A percentile compares a stretch with the other conserved stretches of the same genome.
These are phyloP conservation scores for Sporothrix pseudoabietina DNA, from an alignment of 2,329 filamentous ascomycete species.

Conservation along the genomic window DNA sequence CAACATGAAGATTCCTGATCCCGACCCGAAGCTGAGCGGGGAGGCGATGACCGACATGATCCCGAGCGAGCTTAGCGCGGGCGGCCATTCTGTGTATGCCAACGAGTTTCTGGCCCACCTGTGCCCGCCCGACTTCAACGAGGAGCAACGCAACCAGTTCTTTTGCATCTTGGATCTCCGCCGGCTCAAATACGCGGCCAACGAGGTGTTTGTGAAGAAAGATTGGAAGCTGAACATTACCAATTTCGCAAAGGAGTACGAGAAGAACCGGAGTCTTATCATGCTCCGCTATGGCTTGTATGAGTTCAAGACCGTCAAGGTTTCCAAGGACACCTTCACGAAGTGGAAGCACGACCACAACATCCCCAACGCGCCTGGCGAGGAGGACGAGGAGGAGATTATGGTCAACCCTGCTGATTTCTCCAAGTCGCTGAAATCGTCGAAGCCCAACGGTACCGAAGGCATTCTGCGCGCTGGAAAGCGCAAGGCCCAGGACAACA, in stretches of 20 bases:
- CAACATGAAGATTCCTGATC: constrained; percentile 60
- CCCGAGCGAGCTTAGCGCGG: constrained; percentile 52
- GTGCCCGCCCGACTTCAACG: constrained; percentile 59
- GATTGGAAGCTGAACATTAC: constrained; percentile 65
- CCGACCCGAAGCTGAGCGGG: constrained; percentile 58
- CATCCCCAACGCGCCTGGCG: constrained; percentile 54
- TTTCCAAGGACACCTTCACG: constrained; percentile 59
- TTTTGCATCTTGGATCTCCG: constrained; percentile 65
- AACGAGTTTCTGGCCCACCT: constrained; percentile 61
- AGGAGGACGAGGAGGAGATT: constrained; percentile 38
- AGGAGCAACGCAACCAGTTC: constrained; percentile 62
- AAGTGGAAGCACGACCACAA: constrained; percentile 61
- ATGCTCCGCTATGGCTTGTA: constrained; percentile 64
- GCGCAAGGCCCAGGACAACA: constrained; percentile 60
- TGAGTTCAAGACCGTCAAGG: constrained; percentile 64
- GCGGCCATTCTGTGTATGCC: constrained; percentile 59
- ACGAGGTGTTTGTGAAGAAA: constrained; percentile 62
- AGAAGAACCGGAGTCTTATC: constrained; percentile 64
- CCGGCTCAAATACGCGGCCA: constrained; percentile 62
- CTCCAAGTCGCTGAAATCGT: constrained; percentile 34
- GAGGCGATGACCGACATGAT: constrained; percentile 57
- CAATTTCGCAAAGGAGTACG: constrained; percentile 66
- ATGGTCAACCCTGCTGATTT: constrained; percentile 17
- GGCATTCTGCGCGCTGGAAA: constrained; percentile 45
- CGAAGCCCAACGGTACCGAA: constrained; percentile 44